A percentile compares a stretch with the other conserved stretches of the same genome.
Evolutionary conservation across 345 rosid species (phyloP).

Genomic region (Salix brachista): DNA sequence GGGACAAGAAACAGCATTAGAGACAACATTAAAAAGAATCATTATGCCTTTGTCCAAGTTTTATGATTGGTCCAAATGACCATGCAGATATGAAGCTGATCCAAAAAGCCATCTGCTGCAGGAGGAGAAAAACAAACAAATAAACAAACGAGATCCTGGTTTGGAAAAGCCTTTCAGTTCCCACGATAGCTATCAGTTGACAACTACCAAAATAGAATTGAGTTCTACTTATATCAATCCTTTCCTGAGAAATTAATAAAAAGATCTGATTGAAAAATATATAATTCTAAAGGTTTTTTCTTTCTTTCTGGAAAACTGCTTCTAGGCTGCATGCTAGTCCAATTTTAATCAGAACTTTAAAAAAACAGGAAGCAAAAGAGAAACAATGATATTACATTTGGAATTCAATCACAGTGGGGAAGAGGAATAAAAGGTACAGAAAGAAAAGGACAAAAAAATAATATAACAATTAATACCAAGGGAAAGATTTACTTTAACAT

Average conservation of each 20-base stretch:
- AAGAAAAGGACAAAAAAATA: neutral
- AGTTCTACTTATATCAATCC: neutral
- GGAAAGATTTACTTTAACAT: constrained; percentile 53
- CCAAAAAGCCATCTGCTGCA: no score
- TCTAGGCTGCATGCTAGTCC: neutral
- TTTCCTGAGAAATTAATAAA: neutral
- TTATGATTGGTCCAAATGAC: neutral
- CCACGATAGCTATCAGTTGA: neutral
- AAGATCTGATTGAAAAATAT: no score
- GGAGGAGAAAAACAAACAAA: no score
- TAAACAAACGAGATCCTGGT: no score
- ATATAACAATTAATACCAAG: neutral
- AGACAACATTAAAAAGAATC: neutral
- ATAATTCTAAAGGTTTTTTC: neutral
- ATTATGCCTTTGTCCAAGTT: no score
- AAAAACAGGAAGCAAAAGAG: neutral
- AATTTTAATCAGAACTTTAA: neutral
- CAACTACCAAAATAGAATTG: neutral
- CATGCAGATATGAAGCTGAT: no score
- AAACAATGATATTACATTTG: neutral
- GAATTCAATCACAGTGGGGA: neutral
- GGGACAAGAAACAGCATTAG: constrained; percentile 3
- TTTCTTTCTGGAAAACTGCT: neutral
- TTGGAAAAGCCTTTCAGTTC: neutral
- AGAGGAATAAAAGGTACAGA: neutral